Percentiles rank a stretch among this genome's conserved stretches.
Conservation (phyloP, 139 green algal species). For the Zygnema cylindricum region DNA sequence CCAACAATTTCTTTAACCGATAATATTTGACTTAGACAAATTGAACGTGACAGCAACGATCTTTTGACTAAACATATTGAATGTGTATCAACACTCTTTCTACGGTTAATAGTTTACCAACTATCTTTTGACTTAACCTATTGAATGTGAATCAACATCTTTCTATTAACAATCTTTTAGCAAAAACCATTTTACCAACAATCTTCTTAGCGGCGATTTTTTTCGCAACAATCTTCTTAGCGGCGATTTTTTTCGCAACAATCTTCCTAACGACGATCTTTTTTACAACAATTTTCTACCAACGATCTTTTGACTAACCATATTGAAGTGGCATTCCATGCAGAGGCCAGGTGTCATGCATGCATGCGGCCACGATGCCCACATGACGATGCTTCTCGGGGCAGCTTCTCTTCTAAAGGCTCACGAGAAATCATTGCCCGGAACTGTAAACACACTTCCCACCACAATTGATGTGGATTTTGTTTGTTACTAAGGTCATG, state of each 20-base stretch:
- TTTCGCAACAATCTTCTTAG: background rate
- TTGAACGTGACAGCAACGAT: too few species aligned
- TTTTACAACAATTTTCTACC: conserved; percentile 49
- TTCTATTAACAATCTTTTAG: background rate
- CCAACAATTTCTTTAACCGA: too few species aligned
- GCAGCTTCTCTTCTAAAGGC: conserved; percentile 49
- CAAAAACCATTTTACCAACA: background rate
- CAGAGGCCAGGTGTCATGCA: conserved; percentile 46
- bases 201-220: background rate
- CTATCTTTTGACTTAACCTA: too few species aligned
- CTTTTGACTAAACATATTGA: too few species aligned
- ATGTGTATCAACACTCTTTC: too few species aligned
- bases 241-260: background rate
- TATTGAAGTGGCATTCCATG: background rate
- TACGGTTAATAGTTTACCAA: too few species aligned
- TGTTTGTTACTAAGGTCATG: too few species aligned
- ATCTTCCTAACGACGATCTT: background rate
- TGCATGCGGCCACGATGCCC: conserved; percentile 58
- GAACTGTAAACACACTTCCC: too few species aligned
- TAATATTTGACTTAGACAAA: too few species aligned
- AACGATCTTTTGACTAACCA: background rate
- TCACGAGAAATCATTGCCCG: background rate
- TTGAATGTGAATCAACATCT: background rate
- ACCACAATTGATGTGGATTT: too few species aligned
- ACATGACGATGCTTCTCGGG: conserved; percentile 60